Evolutionary conservation across 1,284 basidiomycete genomes (phyloP).

Genomic region (Cryptococcus amylolentus): DNA sequence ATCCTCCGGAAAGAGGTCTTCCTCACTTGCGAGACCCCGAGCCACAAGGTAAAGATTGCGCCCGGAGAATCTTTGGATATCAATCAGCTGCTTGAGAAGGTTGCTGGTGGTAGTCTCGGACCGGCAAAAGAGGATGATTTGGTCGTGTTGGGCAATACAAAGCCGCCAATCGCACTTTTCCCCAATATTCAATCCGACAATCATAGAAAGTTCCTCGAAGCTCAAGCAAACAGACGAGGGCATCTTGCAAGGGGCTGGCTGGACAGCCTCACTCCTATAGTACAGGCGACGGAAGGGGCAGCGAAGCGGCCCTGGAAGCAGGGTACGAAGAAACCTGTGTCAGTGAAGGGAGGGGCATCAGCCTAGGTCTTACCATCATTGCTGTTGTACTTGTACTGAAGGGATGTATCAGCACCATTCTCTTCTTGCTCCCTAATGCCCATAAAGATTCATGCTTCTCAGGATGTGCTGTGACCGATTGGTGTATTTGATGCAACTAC

Average conservation of each 20-base stretch:
- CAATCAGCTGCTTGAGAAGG: constrained; percentile 60
- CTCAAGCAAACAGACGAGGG: constrained; percentile 22
- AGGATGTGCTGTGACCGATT: no score
- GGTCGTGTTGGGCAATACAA: constrained; percentile 2
- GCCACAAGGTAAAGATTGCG: constrained; percentile 75
- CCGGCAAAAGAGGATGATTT: not conserved
- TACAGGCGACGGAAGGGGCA: no score
- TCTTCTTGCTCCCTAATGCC: no score
- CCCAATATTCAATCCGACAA: constrained; percentile 21
- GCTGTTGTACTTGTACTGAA: no score
- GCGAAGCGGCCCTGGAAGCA: no score
- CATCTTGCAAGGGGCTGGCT: constrained; percentile 24
- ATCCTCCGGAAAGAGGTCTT: constrained; percentile 94
- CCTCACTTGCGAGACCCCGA: constrained; percentile 92
- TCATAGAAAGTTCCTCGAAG: constrained; percentile 33
- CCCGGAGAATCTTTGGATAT: constrained; percentile 85
- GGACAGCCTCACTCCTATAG: constrained; percentile 16
- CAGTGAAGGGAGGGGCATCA: no score
- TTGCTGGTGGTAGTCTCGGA: constrained; percentile 38
- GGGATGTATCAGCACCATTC: no score
- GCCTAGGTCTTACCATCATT: no score
- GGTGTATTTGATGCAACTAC: no score
- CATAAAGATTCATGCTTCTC: no score
- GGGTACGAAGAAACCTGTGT: no score
- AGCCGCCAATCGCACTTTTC: constrained; percentile 31